These are phyloP conservation scores for Candida quercuum DNA, from an alignment of 805 yeast species.

Conservation along the genomic window DNA sequence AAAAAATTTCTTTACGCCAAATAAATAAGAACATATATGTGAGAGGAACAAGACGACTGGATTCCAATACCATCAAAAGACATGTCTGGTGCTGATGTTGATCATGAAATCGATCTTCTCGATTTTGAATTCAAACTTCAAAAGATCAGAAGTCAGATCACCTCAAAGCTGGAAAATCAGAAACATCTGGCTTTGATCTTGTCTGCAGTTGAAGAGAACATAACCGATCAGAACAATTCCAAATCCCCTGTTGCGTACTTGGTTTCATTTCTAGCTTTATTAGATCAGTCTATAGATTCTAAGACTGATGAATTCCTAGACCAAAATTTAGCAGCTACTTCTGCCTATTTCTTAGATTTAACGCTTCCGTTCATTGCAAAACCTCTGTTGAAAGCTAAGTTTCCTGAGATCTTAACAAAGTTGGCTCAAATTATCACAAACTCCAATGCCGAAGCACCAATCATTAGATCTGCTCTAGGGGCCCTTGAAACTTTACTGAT, in stretches of 20 bases:
- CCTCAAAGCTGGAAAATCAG: constrained; percentile 83
- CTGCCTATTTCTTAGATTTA: constrained; percentile 77
- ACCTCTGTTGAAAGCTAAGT: constrained; percentile 63
- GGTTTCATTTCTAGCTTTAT: constrained; percentile 72
- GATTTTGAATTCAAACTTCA: constrained; percentile 53
- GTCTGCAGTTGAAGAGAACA: constrained; percentile 85
- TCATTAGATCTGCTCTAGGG: constrained; percentile 79
- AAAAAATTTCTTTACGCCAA: constrained; percentile 4
- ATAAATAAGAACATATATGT: neutral
- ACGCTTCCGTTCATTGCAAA: constrained; percentile 71
- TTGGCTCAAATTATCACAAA: constrained; percentile 76
- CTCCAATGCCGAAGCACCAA: constrained; percentile 69
- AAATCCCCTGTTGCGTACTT: constrained; percentile 76
- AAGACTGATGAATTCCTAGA: constrained; percentile 51
- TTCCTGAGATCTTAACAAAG: constrained; percentile 70
- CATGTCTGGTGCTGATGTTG: constrained; percentile 11
- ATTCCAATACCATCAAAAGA: neutral
- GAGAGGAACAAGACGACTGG: neutral
- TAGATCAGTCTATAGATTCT: constrained; percentile 61
- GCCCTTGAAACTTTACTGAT: constrained; percentile 72
- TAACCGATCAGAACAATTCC: constrained; percentile 38
- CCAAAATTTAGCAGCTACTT: constrained; percentile 59
- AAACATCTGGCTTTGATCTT: constrained; percentile 78
- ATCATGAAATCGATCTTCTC: constrained; percentile 19
- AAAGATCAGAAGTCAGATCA: constrained; percentile 64